These are phyloP conservation scores for Aotearoamyces nothofagi DNA, from an alignment of 2,329 filamentous ascomycete genomes.

Conservation along the genomic window DNA sequence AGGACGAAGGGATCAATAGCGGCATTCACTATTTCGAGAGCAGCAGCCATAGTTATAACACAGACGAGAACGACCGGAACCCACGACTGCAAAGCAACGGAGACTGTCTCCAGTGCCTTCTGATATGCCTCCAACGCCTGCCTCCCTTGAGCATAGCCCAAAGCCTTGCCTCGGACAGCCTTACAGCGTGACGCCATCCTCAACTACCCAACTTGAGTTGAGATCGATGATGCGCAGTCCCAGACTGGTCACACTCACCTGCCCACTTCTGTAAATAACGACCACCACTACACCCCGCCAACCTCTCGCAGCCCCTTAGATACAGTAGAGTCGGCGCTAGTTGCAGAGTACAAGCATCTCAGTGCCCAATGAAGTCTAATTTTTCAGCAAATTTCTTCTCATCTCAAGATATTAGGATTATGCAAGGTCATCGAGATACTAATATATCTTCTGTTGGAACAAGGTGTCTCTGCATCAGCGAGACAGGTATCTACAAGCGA, in stretches of 20 bases:
- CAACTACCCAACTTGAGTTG: conserved; percentile 1
- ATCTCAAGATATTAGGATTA: too few species aligned
- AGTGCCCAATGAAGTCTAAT: too few species aligned
- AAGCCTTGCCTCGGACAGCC: conserved; percentile 1
- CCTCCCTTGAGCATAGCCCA: conserved; percentile 1
- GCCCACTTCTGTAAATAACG: background rate
- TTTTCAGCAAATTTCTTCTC: too few species aligned
- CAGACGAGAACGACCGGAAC: background rate
- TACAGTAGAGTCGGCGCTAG: conserved; percentile 2
- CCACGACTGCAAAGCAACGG: background rate
- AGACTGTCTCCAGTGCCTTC: background rate
- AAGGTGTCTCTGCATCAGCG: too few species aligned
- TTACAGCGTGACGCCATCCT: conserved; percentile 1
- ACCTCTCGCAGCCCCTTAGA: conserved; percentile 1
- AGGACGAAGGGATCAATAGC: background rate
- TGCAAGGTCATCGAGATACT: too few species aligned
- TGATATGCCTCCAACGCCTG: background rate
- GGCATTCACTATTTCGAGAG: conserved; percentile 1
- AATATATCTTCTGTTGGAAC: too few species aligned
- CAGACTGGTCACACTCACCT: background rate
- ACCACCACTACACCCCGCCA: conserved; percentile 1
- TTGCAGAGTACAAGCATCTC: conserved; percentile 2
- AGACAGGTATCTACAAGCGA: too few species aligned
- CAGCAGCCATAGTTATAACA: background rate
- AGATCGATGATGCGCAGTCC: conserved; percentile 1